Evolutionary conservation across 495 filamentous ascomycete species (phyloP), one percentile per base, ranked within the genome.

Genomic region (Polyplosphaeria fusca): DNA sequence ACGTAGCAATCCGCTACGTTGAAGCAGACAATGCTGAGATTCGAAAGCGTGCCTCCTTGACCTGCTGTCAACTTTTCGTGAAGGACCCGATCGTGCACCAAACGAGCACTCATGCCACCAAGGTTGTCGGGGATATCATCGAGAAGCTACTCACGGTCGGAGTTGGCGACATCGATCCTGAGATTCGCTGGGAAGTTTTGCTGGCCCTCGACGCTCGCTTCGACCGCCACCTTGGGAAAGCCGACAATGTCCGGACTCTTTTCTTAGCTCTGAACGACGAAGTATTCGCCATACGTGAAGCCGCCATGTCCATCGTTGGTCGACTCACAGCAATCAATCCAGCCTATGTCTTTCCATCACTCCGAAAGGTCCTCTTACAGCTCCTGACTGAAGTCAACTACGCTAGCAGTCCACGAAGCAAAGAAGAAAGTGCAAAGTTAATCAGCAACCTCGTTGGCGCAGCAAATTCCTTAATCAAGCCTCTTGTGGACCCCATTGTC

Each of bases 231-330:
- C 79, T 99, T 20, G 88, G 88, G 25, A 91, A 95, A 65, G 89
- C 93, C 9, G 92, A 96, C 67, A 97, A 97, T 70, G 93, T 97
- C 35, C 83, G 94, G 25, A 94, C 88, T 39, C 73, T 97, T 22
- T 97, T 99, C 72, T 83, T 96, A 51, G 93, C 93, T 4, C 83
- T 97, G n/a, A 95, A 97, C 61, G 93, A 99, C 65, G 89, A 95
- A 55, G 79, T 87, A 2, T 97, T 97, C 55, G 77, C 84, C 7
- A 93, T 96, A 60, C 83, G 93, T 68, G 90, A 97, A 73, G 91
- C 91, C 27, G 87, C 93, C 3, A 96, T 99, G 54, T 84, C 88
- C 19, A 96, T 99, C 60, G 95, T 97, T 65, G 93, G 93, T 13
- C 88, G 93, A 5, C 79, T 99, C 30, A 93, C 94, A 1, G 80